Evolutionary conservation across 2,329 filamentous ascomycete species (phyloP).

Genomic region (Pezicula carpinea): DNA sequence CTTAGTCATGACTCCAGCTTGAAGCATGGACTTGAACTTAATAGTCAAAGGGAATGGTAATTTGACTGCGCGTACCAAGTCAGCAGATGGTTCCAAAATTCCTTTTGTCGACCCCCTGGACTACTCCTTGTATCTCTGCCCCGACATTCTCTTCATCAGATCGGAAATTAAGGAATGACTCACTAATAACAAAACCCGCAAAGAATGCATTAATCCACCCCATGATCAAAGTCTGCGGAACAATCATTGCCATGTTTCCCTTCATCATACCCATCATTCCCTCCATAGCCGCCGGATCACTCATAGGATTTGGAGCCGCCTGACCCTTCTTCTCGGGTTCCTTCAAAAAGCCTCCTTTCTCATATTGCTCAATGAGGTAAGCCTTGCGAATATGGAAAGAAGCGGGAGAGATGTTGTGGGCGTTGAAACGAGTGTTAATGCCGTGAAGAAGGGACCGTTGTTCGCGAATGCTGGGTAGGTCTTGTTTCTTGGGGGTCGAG

Average conservation of each 20-base stretch:
- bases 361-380: slow-evolving; percentile 75
- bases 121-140: too few relatives aligned
- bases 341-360: slow-evolving; percentile 83
- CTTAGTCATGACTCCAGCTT: slow-evolving; percentile 90
- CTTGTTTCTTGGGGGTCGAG: slow-evolving; percentile 75
- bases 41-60: slow-evolving; percentile 94
- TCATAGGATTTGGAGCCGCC: slow-evolving; percentile 88
- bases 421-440: slow-evolving; percentile 78
- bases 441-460: slow-evolving; percentile 81
- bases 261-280: slow-evolving; percentile 99
- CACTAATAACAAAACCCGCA: slow-evolving; percentile 95
- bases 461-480: slow-evolving; percentile 74
- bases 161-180: slow-evolving; percentile 28
- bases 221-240: slow-evolving; percentile 98
- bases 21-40: slow-evolving; percentile 99
- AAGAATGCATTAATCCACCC: slow-evolving; percentile 99
- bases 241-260: slow-evolving; percentile 99
- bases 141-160: not conserved
- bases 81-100: not conserved
- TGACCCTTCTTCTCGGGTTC: slow-evolving; percentile 82
- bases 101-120: too few relatives aligned
- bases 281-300: slow-evolving; percentile 94
- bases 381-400: slow-evolving; percentile 80
- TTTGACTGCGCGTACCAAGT: slow-evolving; percentile 61
- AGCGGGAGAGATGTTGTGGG: slow-evolving; percentile 69